Evolutionary conservation across 73 alveolate genomes (phyloP).

Genomic region (Paramecium bursaria): DNA sequence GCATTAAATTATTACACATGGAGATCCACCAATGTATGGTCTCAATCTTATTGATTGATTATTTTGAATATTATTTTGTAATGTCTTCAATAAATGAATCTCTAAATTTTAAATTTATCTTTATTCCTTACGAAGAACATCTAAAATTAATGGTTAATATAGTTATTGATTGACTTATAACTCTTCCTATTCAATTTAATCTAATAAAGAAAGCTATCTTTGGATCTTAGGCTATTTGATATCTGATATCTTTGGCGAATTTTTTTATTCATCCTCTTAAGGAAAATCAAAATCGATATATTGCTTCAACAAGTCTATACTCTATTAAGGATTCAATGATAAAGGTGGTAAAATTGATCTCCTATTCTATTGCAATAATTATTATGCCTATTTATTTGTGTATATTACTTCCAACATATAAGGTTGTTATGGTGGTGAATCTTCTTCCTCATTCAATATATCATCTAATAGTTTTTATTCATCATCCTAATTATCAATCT

Average conservation of each 20-base stretch:
- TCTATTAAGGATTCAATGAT: not conserved
- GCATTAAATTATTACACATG: not conserved
- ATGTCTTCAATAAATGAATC: not conserved
- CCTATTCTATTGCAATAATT: not conserved
- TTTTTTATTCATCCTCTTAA: not conserved
- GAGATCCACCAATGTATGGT: not conserved
- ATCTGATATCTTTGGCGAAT: not conserved
- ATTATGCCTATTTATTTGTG: not conserved
- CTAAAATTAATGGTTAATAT: not conserved
- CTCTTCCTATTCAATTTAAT: not conserved
- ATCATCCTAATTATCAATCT: no score
- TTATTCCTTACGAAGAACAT: not conserved
- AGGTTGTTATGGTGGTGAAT: no score
- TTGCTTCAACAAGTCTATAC: not conserved
- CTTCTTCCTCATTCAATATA: no score
- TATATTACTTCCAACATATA: not conserved
- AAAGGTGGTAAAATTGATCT: not conserved
- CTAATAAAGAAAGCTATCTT: not conserved
- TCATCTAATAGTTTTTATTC: no score
- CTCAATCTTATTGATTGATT: not conserved
- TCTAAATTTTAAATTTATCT: no score
- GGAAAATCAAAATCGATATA: not conserved
- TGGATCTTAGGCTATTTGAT: not conserved
- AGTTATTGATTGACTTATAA: not conserved
- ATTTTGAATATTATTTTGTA: no score